A percentile compares a stretch with the other conserved stretches of the same genome.
Conservation (phyloP, 495 filamentous ascomycete species). For the Aspergillus cristatus region DNA sequence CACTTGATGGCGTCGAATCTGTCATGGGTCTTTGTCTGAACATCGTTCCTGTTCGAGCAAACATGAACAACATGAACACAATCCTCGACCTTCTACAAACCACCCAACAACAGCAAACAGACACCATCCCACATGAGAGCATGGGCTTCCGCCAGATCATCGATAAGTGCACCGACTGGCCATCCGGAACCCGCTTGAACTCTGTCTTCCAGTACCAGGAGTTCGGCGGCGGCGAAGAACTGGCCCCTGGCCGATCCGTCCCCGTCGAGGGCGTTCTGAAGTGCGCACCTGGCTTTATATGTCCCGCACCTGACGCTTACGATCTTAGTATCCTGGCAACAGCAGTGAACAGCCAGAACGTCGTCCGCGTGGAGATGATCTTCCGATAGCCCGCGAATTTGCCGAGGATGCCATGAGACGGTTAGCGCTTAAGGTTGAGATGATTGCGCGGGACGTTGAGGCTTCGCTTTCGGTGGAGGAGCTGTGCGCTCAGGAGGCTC, state of each 20-base stretch:
- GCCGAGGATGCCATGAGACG: constrained; percentile 4
- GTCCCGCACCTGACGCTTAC: constrained; percentile 6
- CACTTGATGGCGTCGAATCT: constrained; percentile 25
- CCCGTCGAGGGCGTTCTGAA: constrained; percentile 4
- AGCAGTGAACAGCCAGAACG: not conserved
- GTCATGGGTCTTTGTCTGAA: constrained; percentile 38
- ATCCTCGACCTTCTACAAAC: constrained; percentile 33
- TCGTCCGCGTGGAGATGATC: constrained; percentile 10
- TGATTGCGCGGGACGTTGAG: constrained; percentile 8
- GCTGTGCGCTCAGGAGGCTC: not conserved
- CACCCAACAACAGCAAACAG: constrained; percentile 41
- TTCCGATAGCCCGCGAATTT: constrained; percentile 4
- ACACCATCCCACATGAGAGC: constrained; percentile 33
- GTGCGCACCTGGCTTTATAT: constrained; percentile 8
- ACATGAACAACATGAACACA: constrained; percentile 21
- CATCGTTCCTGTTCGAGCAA: constrained; percentile 37
- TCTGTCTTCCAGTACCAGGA: constrained; percentile 27
- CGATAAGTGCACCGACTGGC: constrained; percentile 41
- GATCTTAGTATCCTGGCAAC: constrained; percentile 10
- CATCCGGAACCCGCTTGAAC: constrained; percentile 18
- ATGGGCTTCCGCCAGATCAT: constrained; percentile 43
- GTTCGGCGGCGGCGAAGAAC: constrained; percentile 13
- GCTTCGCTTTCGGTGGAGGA: constrained; percentile 2
- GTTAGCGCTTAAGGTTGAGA: constrained; percentile 3
- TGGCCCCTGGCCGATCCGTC: constrained; percentile 1